Evolutionary conservation across 352 stramenopile genomes (phyloP), one percentile per base, ranked within the genome.

Genomic region (Saprolegnia diclina): DNA sequence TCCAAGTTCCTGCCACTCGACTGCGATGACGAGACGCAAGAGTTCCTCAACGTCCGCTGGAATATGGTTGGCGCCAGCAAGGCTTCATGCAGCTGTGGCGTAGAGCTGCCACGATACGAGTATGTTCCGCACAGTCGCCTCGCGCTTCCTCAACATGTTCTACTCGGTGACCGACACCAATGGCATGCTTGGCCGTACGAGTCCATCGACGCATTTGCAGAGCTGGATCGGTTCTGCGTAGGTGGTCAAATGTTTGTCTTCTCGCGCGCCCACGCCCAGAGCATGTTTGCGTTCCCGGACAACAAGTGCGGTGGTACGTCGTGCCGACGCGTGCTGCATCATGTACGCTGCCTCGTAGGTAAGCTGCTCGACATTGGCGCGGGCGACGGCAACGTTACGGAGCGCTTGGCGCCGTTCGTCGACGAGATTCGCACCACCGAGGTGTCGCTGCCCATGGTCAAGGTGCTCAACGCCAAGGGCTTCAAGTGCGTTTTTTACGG

Each of bases 201-300:
- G 21, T 4, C 19, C 11, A 38, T 24, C 10, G 22, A 18, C 13
- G 46, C 6, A 22, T 19, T 14, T 37, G 29, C 29, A 35, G 29
- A 35, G 2, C 29, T 35, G 29, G 5, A 35, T 35, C 29, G 29
- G n/a, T 40, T 57, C 4, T 10, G 29, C 13, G 37, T 59, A 94
- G 84, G 86, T 73, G 87, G 84, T 38, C 84, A 94, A 78, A 94
- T 94, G 86, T 94, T 94, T 70, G 87, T 94, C 67, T 76, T 92
- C 19, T 94, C 84, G 0, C 71, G 77, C 19, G 76, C 78, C 54
- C 87, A 94, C 72, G 62, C 45, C 13, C 18, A 26, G 7, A 19
- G 37, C 22, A 21, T 67, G 40, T 59, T 67, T 2, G 45, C 46
- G 9, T 67, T 67, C 50, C 62, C 62, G 6, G 16, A 67, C 19